Evolutionary conservation across 345 rosid species (phyloP), one percentile per base, ranked within the genome.

Genomic region (Cardiospermum halicacabum): DNA sequence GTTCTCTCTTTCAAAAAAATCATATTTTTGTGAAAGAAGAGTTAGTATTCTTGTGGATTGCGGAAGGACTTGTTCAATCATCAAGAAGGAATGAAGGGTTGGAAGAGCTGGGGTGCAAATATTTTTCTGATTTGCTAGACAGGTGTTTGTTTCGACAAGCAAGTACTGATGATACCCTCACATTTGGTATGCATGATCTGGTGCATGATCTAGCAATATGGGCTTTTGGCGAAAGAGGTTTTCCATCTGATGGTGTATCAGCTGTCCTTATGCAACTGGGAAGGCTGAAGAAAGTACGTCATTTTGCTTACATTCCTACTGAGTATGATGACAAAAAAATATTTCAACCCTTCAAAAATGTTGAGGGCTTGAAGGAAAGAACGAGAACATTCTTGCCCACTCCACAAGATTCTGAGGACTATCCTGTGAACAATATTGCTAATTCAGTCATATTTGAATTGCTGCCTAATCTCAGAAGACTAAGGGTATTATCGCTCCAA

Each of bases 111-210:
- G 39, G 39, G 10, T 4, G 10, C 10, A 4, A 34, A 34, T 34
- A 34, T 34, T 34, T 34, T 34, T 34, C 8, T 34, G 39, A 34
- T 34, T 34, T 34, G 10, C 10, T 34, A 3, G 7, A 11, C 0
- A 34, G 39, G 7, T 34, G 9, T 5, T 1, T 34, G 39, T 34
- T 34, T 34, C 39, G 10, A 34, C 39, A 34, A 34, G 6, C 39
- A 34, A 34, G 39, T 34, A 34, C 1, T 11, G 5, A 34, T 11
- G 10, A 4, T 40, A 0, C 75, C 10, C 53, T 9, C 3, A 49
- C 4, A 1, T 75, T 61, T 31, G 53, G 39, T 30, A 60, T 75
- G 68, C 72, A 66, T 45, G 65, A 68, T 26, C 40, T 68, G 2
- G 25, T 73, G 19, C 47, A 75, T 16, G 65, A 65, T 27, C 24